A percentile compares a stretch with the other conserved stretches of the same genome.
Evolutionary conservation across 441 rosid genomes (phyloP).

Genomic region (Brassica balearica): DNA sequence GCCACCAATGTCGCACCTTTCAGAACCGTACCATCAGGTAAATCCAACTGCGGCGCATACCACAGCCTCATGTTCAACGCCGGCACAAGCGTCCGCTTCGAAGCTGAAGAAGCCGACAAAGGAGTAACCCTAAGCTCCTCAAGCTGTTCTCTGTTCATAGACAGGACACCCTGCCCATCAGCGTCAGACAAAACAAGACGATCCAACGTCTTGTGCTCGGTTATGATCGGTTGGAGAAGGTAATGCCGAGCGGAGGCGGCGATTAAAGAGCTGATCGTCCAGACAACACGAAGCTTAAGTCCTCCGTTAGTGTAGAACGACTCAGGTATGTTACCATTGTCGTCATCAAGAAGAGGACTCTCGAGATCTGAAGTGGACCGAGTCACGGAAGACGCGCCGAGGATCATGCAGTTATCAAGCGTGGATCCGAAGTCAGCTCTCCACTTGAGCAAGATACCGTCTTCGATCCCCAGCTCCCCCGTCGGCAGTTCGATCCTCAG

Average conservation of each 20-base stretch:
- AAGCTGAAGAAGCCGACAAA: constrained; percentile 78
- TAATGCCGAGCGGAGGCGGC: constrained; percentile 96
- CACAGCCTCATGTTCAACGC: constrained; percentile 91
- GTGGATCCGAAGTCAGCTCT: constrained; percentile 94
- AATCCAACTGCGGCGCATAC: constrained; percentile 85
- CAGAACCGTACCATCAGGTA: constrained; percentile 76
- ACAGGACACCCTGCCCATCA: constrained; percentile 87
- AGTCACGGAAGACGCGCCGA: constrained; percentile 76
- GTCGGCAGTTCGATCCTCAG: constrained; percentile 80
- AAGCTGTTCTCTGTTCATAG: constrained; percentile 89
- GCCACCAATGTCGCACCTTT: constrained; percentile 97
- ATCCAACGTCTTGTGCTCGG: constrained; percentile 86
- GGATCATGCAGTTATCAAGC: constrained; percentile 82
- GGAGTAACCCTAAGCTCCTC: constrained; percentile 93
- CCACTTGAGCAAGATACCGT: constrained; percentile 81
- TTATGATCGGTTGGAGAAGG: constrained; percentile 83
- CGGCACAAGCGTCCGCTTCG: constrained; percentile 94
- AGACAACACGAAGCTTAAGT: constrained; percentile 86
- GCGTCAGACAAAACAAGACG: constrained; percentile 81
- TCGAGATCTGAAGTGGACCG: constrained; percentile 6
- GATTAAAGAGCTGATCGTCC: constrained; percentile 92
- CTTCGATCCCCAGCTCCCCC: constrained; percentile 85
- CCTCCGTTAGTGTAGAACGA: constrained; percentile 95
- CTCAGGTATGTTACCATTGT: constrained; percentile 88
- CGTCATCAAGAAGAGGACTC: constrained; percentile 45